A percentile compares a stretch with the other conserved stretches of the same genome.
These are phyloP conservation scores for Tolypocladium sp. DNA, from an alignment of 2,329 filamentous ascomycete species.

Conservation along the genomic window DNA sequence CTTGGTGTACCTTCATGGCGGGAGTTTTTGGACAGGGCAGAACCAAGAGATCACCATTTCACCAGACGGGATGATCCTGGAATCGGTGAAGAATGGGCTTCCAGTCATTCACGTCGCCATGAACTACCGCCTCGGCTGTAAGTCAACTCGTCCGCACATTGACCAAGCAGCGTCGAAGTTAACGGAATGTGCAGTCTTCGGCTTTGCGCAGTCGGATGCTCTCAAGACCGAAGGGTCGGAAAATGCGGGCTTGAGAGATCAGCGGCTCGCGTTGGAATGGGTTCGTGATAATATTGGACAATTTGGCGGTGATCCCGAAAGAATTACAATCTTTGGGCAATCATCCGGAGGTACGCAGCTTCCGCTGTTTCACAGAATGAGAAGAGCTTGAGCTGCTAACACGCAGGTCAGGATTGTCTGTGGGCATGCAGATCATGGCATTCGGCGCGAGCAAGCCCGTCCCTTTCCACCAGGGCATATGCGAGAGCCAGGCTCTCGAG, in stretches of 20 bases:
- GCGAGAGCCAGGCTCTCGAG: slow-evolving; percentile 39
- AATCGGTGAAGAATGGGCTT: slow-evolving; percentile 32
- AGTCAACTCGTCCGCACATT: not conserved
- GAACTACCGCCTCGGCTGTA: slow-evolving; percentile 20
- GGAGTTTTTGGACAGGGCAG: slow-evolving; percentile 20
- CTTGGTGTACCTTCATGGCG: slow-evolving; percentile 24
- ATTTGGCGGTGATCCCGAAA: slow-evolving; percentile 56
- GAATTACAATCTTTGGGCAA: slow-evolving; percentile 38
- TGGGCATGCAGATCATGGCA: slow-evolving; percentile 38
- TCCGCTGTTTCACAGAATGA: not conserved
- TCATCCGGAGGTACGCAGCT: slow-evolving; percentile 18
- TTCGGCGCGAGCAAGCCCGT: slow-evolving; percentile 32
- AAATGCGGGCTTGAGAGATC: slow-evolving; percentile 45
- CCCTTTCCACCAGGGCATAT: slow-evolving; percentile 36
- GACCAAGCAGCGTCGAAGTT: not conserved
- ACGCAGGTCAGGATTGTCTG: slow-evolving; percentile 22
- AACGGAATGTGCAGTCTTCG: slow-evolving; percentile 12
- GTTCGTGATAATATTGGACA: slow-evolving; percentile 51
- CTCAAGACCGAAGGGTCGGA: slow-evolving; percentile 10
- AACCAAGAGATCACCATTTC: slow-evolving; percentile 22
- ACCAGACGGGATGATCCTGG: slow-evolving; percentile 34
- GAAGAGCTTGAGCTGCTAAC: not conserved
- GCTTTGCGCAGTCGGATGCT: slow-evolving; percentile 14
- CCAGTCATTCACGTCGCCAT: slow-evolving; percentile 24
- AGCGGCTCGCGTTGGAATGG: slow-evolving; percentile 35